Conservation (phyloP, 257 asterid species). For the Primulina eburnea region DNA sequence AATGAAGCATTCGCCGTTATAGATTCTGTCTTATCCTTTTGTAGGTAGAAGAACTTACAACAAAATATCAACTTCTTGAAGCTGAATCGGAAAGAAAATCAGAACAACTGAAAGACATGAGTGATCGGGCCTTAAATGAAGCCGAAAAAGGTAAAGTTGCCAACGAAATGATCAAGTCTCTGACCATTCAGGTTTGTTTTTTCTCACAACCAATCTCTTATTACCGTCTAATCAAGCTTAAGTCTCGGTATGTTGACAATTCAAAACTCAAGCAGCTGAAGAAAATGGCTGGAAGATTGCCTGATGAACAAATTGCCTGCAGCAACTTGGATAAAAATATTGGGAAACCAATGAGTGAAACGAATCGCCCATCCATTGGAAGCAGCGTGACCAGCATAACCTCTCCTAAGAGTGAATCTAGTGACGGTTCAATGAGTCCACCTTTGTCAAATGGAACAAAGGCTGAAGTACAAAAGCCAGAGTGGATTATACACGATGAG, state of each 20-base stretch:
- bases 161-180: conserved; percentile 65
- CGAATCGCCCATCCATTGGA: conserved; percentile 40
- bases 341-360: conserved; percentile 27
- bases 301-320: conserved; percentile 35
- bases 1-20: background rate
- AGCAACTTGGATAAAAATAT: conserved; percentile 29
- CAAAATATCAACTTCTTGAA: conserved; percentile 64
- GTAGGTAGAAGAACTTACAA: conserved; percentile 68
- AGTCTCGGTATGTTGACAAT: background rate
- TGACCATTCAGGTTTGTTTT: conserved; percentile 64
- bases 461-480: conserved; percentile 46
- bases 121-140: conserved; percentile 58
- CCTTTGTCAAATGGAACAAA: conserved; percentile 41
- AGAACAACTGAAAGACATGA: conserved; percentile 56
- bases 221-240: background rate
- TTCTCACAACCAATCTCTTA: background rate
- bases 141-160: conserved; percentile 70
- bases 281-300: conserved; percentile 50
- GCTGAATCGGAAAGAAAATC: conserved; percentile 64
- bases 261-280: conserved; percentile 50
- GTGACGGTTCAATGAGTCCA: conserved; percentile 35
- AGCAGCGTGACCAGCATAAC: conserved; percentile 32
- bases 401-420: conserved; percentile 40
- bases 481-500: conserved; percentile 62
- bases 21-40: conserved; percentile 19